Evolutionary conservation across 257 asterid species (phyloP).

Genomic region (Primulina eburnea): DNA sequence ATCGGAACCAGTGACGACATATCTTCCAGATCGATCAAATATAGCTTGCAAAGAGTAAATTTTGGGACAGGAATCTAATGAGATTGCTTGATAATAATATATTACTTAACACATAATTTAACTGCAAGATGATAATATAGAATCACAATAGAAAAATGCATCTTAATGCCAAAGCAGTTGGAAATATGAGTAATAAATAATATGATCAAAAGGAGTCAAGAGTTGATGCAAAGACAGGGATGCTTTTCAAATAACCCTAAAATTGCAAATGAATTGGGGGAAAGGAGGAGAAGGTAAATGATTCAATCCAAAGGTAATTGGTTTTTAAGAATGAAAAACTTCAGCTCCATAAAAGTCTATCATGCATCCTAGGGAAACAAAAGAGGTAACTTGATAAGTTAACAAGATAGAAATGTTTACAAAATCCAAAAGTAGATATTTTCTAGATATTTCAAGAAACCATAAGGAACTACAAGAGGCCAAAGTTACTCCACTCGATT

Average conservation of each 20-base stretch:
- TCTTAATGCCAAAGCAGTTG: slow-evolving; percentile 11
- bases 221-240: slow-evolving; percentile 12
- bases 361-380: background rate
- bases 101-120: slow-evolving; percentile 11
- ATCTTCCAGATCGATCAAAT: slow-evolving; percentile 92
- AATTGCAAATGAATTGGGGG: no score
- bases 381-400: slow-evolving; percentile 7
- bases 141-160: slow-evolving; percentile 9
- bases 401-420: slow-evolving; percentile 3
- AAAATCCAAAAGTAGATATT: background rate
- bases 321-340: background rate
- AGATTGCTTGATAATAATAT: slow-evolving; percentile 20
- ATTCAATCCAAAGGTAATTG: slow-evolving; percentile 12
- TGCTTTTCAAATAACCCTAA: background rate
- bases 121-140: slow-evolving; percentile 5
- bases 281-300: background rate
- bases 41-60: slow-evolving; percentile 55
- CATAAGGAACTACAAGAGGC: slow-evolving; percentile 16
- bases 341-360: background rate
- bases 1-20: slow-evolving; percentile 94
- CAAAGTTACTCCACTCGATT: slow-evolving; percentile 4
- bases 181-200: slow-evolving; percentile 11
- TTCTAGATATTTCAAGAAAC: slow-evolving; percentile 19
- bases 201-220: slow-evolving; percentile 10
- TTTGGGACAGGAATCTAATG: slow-evolving; percentile 20